Conservation (phyloP, 2,329 filamentous ascomycete genomes). For the Trichoderma asperellum region DNA sequence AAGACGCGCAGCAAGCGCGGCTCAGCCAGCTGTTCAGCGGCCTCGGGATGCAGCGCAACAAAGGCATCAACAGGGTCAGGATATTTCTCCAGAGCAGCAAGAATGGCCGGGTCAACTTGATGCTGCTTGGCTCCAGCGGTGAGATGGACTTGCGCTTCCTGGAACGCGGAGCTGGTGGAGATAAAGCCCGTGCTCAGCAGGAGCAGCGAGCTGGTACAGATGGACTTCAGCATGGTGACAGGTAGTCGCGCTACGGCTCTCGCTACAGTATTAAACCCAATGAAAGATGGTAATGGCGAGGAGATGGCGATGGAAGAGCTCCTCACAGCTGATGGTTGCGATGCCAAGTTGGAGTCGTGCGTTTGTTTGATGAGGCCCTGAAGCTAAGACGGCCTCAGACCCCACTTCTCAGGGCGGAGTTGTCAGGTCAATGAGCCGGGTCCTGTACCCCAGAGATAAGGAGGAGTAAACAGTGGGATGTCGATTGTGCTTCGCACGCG, state of each 20-base stretch:
- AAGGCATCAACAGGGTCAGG: constrained; percentile 40
- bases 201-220: constrained; percentile 26
- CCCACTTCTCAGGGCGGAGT: constrained; percentile 9
- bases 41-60: constrained; percentile 36
- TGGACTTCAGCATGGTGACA: constrained; percentile 7
- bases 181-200: constrained; percentile 23
- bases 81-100: constrained; percentile 35
- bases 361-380: not conserved
- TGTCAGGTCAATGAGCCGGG: not conserved
- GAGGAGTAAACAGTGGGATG: not conserved
- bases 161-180: constrained; percentile 14
- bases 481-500: not conserved
- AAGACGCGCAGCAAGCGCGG: constrained; percentile 65
- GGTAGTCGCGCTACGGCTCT: not conserved
- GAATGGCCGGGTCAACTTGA: constrained; percentile 34
- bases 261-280: not conserved
- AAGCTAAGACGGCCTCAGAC: constrained; percentile 8
- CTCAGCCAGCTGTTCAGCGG: constrained; percentile 41
- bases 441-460: constrained; percentile 10
- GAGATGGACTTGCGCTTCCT: constrained; percentile 30
- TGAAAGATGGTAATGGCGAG: not conserved
- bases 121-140: constrained; percentile 17
- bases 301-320: not conserved
- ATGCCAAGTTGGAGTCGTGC: not conserved
- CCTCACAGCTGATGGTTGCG: not conserved